These are phyloP conservation scores for Sarcodon aspratus DNA, from an alignment of 768 basidiomycete species.

Conservation along the genomic window DNA sequence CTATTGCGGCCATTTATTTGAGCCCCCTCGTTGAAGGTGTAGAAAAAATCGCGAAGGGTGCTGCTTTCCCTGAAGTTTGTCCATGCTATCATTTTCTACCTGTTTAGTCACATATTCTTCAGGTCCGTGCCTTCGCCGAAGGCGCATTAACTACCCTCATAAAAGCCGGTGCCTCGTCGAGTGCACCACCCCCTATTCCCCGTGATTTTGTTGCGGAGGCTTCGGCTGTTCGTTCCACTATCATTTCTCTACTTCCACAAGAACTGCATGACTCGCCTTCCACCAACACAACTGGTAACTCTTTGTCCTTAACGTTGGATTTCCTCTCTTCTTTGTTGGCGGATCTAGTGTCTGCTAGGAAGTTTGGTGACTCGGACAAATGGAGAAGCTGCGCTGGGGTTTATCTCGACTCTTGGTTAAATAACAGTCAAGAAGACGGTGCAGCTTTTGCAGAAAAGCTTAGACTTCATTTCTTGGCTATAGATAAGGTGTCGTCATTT, in stretches of 20 bases:
- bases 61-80: conserved; percentile 88
- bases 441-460: conserved; percentile 48
- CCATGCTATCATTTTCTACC: conserved; percentile 2
- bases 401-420: conserved; percentile 65
- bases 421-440: conserved; percentile 29
- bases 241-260: conserved; percentile 50
- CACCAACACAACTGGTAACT: conserved; percentile 40
- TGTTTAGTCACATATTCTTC: conserved; percentile 1
- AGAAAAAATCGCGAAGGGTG: conserved; percentile 77
- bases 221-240: conserved; percentile 37
- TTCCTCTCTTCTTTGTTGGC: conserved; percentile 68
- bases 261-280: conserved; percentile 32
- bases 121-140: conserved; percentile 89
- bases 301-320: conserved; percentile 48
- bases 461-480: conserved; percentile 61
- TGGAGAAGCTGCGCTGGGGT: conserved; percentile 68
- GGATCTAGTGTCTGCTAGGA: conserved; percentile 59
- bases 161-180: conserved; percentile 75
- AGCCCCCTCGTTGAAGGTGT: conserved; percentile 84
- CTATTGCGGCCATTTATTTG: conserved; percentile 81
- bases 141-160: conserved; percentile 70
- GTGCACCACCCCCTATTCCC: conserved; percentile 52
- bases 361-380: conserved; percentile 36
- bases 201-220: conserved; percentile 63
- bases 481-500: conserved; percentile 46